Percentiles rank a stretch among this genome's conserved stretches.
Conservation (phyloP, 768 basidiomycete species). For the Paxillus involutus region DNA sequence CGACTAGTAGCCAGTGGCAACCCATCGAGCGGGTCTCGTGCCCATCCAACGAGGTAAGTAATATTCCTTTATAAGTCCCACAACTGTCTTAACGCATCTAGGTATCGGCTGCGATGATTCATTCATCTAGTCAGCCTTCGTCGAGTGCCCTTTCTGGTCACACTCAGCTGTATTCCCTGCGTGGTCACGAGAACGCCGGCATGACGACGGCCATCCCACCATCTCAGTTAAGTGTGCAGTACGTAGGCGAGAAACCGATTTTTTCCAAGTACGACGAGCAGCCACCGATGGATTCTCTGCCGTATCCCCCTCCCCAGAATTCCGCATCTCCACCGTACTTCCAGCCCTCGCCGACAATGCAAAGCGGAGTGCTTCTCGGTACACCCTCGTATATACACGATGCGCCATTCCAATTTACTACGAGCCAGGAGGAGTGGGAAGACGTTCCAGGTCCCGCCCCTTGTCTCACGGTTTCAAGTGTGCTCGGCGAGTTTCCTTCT, state of each 20-base stretch:
- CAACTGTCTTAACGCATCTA: constrained; percentile 12
- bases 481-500: constrained; percentile 17
- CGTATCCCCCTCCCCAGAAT: constrained; percentile 26
- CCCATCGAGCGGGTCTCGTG: constrained; percentile 23
- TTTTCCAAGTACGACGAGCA: constrained; percentile 7
- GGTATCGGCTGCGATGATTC: constrained; percentile 1
- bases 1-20: constrained; percentile 14
- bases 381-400: constrained; percentile 17
- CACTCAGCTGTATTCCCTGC: constrained; percentile 9
- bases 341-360: constrained; percentile 5
- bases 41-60: constrained; percentile 17
- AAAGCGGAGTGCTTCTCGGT: constrained; percentile 11
- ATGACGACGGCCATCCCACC: not conserved
- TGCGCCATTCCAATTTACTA: constrained; percentile 4
- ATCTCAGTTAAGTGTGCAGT: constrained; percentile 1
- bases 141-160: constrained; percentile 6
- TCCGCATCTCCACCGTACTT: constrained; percentile 23
- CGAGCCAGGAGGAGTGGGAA: constrained; percentile 24
- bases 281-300: constrained; percentile 33
- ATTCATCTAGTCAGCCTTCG: constrained; percentile 9
- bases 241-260: constrained; percentile 11
- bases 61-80: not conserved
- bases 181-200: constrained; percentile 13
- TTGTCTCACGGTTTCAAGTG: constrained; percentile 7
- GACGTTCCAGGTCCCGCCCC: constrained; percentile 2